A percentile compares a stretch with the other conserved stretches of the same genome.
These are phyloP conservation scores for Leccinum disarticulatum DNA, from an alignment of 768 basidiomycete genomes.

Conservation along the genomic window DNA sequence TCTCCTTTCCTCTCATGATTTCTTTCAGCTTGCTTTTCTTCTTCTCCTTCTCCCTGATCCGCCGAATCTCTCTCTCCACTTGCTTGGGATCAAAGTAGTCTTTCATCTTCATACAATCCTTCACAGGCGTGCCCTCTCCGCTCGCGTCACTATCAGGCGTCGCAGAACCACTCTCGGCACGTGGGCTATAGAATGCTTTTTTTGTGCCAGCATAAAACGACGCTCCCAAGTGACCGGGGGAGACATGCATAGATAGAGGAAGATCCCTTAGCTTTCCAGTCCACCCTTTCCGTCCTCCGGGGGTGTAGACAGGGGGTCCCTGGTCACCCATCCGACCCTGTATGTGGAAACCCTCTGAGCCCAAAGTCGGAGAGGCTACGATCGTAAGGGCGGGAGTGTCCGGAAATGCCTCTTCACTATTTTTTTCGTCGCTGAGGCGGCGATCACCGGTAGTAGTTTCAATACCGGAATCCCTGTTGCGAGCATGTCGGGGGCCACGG, in stretches of 20 bases:
- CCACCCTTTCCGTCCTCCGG: constrained; percentile 31
- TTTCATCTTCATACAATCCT: constrained; percentile 21
- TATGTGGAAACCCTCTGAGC: constrained; percentile 6
- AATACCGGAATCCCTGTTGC: constrained; percentile 15
- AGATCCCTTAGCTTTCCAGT: constrained; percentile 41
- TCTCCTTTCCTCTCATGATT: constrained; percentile 34
- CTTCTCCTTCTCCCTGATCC: constrained; percentile 22
- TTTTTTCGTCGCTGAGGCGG: not conserved
- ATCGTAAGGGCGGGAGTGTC: constrained; percentile 19
- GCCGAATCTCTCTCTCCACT: constrained; percentile 26
- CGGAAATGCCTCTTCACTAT: constrained; percentile 13
- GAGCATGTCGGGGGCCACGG: constrained; percentile 10
- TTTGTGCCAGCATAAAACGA: constrained; percentile 13
- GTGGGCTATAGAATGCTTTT: constrained; percentile 5
- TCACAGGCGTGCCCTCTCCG: constrained; percentile 16
- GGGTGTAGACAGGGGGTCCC: constrained; percentile 1
- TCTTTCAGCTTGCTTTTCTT: constrained; percentile 40
- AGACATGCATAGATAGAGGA: constrained; percentile 28
- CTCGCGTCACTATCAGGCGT: constrained; percentile 18
- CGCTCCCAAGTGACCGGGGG: constrained; percentile 14
- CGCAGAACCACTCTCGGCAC: constrained; percentile 15
- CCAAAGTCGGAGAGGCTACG: constrained; percentile 14
- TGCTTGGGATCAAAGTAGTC: constrained; percentile 34
- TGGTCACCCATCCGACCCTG: not conserved
- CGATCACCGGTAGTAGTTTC: not conserved